Evolutionary conservation across 139 green algal species (phyloP).

Genomic region (Tetraselmis striata): DNA sequence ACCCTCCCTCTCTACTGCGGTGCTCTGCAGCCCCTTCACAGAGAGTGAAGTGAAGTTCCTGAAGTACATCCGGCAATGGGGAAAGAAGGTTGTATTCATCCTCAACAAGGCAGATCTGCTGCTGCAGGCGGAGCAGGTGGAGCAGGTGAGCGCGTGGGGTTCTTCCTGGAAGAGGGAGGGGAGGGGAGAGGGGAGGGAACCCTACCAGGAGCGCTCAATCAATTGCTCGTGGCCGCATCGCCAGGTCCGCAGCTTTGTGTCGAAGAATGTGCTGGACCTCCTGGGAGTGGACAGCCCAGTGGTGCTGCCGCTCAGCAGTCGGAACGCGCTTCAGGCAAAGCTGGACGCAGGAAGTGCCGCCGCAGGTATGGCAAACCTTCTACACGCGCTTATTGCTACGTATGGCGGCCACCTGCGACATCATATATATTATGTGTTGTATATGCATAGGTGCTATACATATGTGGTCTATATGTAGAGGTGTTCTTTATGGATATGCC

Average conservation of each 20-base stretch:
- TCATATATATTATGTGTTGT: too few relatives aligned
- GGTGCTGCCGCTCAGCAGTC: slow-evolving; percentile 57
- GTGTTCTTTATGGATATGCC: too few relatives aligned
- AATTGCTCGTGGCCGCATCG: too few relatives aligned
- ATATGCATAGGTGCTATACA: too few relatives aligned
- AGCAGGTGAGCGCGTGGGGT: slow-evolving; percentile 46
- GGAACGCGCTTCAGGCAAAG: slow-evolving; percentile 58
- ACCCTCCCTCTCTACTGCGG: too few relatives aligned
- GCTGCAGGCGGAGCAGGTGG: slow-evolving; percentile 47
- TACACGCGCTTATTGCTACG: too few relatives aligned
- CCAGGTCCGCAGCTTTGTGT: slow-evolving; percentile 57
- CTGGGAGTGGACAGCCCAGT: slow-evolving; percentile 47
- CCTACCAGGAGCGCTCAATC: too few relatives aligned
- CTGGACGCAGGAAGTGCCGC: slow-evolving; percentile 2
- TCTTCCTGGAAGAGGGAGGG: too few relatives aligned
- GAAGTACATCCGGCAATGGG: slow-evolving; percentile 87
- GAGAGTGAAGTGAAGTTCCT: slow-evolving; percentile 88
- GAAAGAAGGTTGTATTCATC: slow-evolving; percentile 97
- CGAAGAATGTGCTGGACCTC: slow-evolving; percentile 54
- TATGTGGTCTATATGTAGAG: too few relatives aligned
- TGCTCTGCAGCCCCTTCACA: slow-evolving; percentile 88
- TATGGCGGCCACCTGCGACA: too few relatives aligned
- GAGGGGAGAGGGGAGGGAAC: too few relatives aligned
- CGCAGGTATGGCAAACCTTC: not conserved
- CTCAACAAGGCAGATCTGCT: slow-evolving; percentile 96